A percentile compares a stretch with the other conserved stretches of the same genome.
Evolutionary conservation across 768 basidiomycete genomes (phyloP).

Genomic region (Coprinopsis marcescibilis): DNA sequence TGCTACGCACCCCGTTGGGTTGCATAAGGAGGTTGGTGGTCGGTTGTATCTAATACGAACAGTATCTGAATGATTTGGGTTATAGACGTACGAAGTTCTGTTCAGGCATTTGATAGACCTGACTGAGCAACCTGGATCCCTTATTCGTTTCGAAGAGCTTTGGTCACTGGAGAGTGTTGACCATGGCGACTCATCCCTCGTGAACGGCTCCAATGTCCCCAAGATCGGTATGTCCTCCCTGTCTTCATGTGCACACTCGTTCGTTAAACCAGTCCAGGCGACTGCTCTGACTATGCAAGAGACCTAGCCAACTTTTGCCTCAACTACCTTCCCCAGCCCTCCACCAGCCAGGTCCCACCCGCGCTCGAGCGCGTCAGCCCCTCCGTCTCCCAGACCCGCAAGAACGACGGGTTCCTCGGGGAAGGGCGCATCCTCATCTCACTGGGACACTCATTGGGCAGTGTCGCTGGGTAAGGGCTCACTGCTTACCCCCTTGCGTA

Average conservation of each 20-base stretch:
- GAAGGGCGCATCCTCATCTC: conserved; percentile 14
- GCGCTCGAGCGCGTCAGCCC: not conserved
- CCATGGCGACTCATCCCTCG: conserved; percentile 22
- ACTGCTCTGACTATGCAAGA: conserved; percentile 22
- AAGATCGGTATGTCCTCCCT: conserved; percentile 16
- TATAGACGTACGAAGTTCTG: conserved; percentile 21
- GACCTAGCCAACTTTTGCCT: conserved; percentile 23
- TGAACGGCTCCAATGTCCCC: conserved; percentile 18
- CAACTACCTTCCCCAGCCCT: conserved; percentile 16
- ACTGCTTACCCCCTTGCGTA: not conserved
- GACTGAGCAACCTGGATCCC: conserved; percentile 16
- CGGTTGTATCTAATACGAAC: not conserved
- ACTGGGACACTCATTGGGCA: conserved; percentile 22
- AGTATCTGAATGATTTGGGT: not conserved
- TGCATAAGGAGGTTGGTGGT: conserved; percentile 24
- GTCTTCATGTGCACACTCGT: not conserved
- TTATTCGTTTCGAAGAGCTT: conserved; percentile 19
- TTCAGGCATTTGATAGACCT: conserved; percentile 19
- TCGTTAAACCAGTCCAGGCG: conserved; percentile 12
- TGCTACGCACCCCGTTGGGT: conserved; percentile 20
- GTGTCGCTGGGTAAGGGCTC: conserved; percentile 17
- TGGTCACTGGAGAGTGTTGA: conserved; percentile 21
- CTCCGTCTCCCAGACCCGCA: not conserved
- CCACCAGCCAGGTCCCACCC: conserved; percentile 12
- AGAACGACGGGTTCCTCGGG: conserved; percentile 15